These are phyloP conservation scores for Pseudogymnoascus sp. DNA, from an alignment of 2,329 filamentous ascomycete genomes.

Conservation along the genomic window DNA sequence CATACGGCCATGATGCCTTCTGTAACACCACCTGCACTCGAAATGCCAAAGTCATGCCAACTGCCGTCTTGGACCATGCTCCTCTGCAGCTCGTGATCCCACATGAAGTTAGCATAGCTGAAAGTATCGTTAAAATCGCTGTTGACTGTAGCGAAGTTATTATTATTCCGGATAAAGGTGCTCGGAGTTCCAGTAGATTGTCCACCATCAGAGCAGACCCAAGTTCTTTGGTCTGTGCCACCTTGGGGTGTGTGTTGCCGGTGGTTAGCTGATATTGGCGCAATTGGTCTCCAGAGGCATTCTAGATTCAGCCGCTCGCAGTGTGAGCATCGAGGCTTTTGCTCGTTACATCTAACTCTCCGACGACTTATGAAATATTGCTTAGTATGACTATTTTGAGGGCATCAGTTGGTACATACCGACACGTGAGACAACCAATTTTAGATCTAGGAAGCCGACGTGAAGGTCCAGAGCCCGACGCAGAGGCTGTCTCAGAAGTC, in stretches of 20 bases:
- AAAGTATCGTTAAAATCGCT: constrained; percentile 32
- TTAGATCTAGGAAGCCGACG: constrained; percentile 24
- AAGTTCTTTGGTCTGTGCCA: neutral
- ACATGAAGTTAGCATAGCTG: constrained; percentile 43
- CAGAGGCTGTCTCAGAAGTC: neutral
- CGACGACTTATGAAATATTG: constrained; percentile 32
- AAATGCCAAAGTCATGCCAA: constrained; percentile 12
- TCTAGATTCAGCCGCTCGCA: constrained; percentile 47
- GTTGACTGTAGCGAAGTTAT: constrained; percentile 27
- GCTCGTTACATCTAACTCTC: constrained; percentile 49
- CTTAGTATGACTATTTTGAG: neutral
- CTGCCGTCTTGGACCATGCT: constrained; percentile 22
- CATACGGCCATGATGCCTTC: neutral
- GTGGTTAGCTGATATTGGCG: constrained; percentile 1
- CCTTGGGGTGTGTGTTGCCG: constrained; percentile 14
- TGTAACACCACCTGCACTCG: neutral
- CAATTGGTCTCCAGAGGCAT: constrained; percentile 40
- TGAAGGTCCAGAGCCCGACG: neutral
- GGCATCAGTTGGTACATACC: constrained; percentile 26
- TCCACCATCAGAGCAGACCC: neutral
- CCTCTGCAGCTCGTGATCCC: constrained; percentile 34
- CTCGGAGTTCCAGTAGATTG: neutral
- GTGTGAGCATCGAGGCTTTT: constrained; percentile 44
- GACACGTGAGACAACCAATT: constrained; percentile 42
- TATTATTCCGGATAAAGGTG: constrained; percentile 2